Evolutionary conservation across 768 basidiomycete species (phyloP), one percentile per base, ranked within the genome.

Genomic region (Lenzites betulinus): DNA sequence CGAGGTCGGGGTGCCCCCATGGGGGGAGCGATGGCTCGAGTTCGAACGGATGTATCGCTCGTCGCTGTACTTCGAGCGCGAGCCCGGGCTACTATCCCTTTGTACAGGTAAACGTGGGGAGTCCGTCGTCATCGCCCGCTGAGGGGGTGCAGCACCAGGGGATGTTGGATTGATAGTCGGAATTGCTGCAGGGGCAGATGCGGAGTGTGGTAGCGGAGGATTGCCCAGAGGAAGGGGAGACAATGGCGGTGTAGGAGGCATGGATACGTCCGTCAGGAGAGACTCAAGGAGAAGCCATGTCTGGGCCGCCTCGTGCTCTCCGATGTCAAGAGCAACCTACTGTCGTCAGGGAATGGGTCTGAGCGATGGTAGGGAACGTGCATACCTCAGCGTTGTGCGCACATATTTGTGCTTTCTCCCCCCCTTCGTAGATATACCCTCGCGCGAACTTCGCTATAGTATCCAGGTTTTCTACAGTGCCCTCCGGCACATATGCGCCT

Each of bases 231-330:
- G 68, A 1, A 65, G 70, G 25, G 67, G 70, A 16, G 63, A 65
- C 56, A 67, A 60, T 0, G 72, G 76, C 58, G 62, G 71, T 46
- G 42, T 70, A 42, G 61, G 62, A 4, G 69, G 70, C 66, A 67
- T n/a, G 60, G 80, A 62, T 48, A 83, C 70, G 52, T 86, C 79
- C 0, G 75, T 75, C 20, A 91, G 72, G 3, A 86, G 77, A 16
- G 84, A 83, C 13, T 77, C 80, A 20, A 93, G 71, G 1, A 93
- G 72, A 9, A 83, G 64, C 92, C 92, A 93, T 2, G 78, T 77
- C 65, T 90, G 87, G 1, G 85, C 86, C 3, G 82, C 81, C 4
- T 80, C 75, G 26, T 77, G 67, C 59, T 83, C 81, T 22, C 84
- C 84, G 9, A 77, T 85, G 55, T 82, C 74, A n/a, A 83, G 70